Percentiles rank a stretch among this genome's conserved stretches.
Conservation (phyloP, 345 rosid genomes). For the Mercurialis annua region DNA sequence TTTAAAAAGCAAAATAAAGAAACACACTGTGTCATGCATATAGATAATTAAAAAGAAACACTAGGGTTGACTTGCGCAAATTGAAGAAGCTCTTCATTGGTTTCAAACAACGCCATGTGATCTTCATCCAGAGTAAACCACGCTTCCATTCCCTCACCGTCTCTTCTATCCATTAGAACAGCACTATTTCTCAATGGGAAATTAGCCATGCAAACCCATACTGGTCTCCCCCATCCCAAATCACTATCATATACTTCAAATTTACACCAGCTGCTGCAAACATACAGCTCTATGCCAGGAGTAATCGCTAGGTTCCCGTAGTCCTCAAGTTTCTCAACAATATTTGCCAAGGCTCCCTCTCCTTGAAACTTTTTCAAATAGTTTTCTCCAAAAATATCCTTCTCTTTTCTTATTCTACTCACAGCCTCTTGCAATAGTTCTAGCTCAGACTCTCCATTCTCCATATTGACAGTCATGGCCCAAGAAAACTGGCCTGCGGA, state of each 20-base stretch:
- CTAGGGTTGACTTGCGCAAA: not conserved
- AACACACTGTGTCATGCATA: too few relatives aligned
- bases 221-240: constrained; percentile 4
- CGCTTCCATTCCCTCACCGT: not conserved
- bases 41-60: not conserved
- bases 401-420: not conserved
- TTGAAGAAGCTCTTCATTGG: not conserved
- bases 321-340: not conserved
- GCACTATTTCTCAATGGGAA: not conserved
- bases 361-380: not conserved
- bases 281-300: not conserved
- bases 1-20: too few relatives aligned
- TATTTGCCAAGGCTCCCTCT: not conserved
- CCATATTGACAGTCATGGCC: not conserved
- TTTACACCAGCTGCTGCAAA: constrained; percentile 1
- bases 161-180: not conserved
- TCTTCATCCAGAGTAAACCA: not conserved
- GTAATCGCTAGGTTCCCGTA: not conserved
- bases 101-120: not conserved
- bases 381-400: not conserved
- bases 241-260: not conserved
- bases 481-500: not conserved
- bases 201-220: not conserved
- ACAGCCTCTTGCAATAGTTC: too few relatives aligned
- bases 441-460: too few relatives aligned